Evolutionary conservation across 2,329 filamentous ascomycete genomes (phyloP).

Genomic region (Fusarium begoniae): DNA sequence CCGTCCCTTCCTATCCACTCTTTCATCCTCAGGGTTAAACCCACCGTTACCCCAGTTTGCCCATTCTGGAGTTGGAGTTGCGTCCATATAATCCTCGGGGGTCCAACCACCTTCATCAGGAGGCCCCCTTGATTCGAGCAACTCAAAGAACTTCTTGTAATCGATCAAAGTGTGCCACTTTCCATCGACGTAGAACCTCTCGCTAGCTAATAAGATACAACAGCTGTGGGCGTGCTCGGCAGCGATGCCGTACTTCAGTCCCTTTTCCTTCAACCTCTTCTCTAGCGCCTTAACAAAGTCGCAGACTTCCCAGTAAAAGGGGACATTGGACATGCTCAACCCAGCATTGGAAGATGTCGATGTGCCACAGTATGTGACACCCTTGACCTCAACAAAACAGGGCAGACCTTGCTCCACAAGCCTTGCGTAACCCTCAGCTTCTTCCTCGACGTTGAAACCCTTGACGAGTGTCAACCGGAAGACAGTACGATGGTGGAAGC

Average conservation of each 20-base stretch:
- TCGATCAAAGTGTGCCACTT: conserved; percentile 94
- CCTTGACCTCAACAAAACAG: conserved; percentile 95
- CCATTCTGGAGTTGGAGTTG: conserved; percentile 75
- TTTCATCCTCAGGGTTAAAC: conserved; percentile 88
- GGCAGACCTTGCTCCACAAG: conserved; percentile 87
- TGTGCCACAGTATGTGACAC: conserved; percentile 96
- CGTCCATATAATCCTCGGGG: conserved; percentile 18
- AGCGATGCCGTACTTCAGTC: conserved; percentile 86
- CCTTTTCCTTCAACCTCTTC: conserved; percentile 71
- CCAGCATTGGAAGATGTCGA: conserved; percentile 84
- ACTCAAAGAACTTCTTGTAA: conserved; percentile 86
- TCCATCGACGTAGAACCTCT: conserved; percentile 78
- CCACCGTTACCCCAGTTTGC: conserved; percentile 94
- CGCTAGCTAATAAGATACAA: conserved; percentile 86
- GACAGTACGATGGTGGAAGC: conserved; percentile 88
- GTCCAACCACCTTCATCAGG: conserved; percentile 69
- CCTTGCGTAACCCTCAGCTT: conserved; percentile 88
- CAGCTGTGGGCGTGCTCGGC: conserved; percentile 96
- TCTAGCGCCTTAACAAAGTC: conserved; percentile 83
- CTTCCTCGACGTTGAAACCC: conserved; percentile 96
- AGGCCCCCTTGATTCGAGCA: conserved; percentile 71
- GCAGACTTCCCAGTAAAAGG: conserved; percentile 91
- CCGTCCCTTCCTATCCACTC: conserved; percentile 87
- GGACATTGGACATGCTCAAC: conserved; percentile 96
- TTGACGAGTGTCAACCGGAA: conserved; percentile 96